Conservation (phyloP, 2,329 filamentous ascomycete genomes). For the Proliferodiscus dingleyae region DNA sequence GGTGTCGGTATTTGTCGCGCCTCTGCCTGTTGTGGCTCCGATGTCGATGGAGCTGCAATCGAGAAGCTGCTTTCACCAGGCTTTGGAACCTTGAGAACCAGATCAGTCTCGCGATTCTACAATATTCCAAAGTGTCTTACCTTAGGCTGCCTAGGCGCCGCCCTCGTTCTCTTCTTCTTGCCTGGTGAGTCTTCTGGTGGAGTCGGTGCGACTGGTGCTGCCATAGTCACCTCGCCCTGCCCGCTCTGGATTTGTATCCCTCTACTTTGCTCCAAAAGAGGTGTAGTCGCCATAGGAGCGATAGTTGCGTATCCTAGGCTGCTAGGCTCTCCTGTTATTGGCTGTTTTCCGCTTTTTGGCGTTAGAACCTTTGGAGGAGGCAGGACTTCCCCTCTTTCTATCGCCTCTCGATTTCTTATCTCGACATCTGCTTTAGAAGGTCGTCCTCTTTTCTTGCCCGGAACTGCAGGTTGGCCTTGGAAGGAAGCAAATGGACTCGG, state of each 20-base stretch:
- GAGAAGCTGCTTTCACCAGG: conserved; percentile 21
- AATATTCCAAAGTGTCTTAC: conserved; percentile 9
- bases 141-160: conserved; percentile 15
- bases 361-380: conserved; percentile 13
- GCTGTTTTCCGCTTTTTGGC: conserved; percentile 5
- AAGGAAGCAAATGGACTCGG: conserved; percentile 18
- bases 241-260: conserved; percentile 10
- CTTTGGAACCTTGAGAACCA: conserved; percentile 9
- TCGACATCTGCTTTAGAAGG: conserved; percentile 30
- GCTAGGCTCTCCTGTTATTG: conserved; percentile 11
- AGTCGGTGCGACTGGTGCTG: background rate
- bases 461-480: conserved; percentile 6
- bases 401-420: conserved; percentile 22
- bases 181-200: conserved; percentile 13
- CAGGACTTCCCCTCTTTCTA: conserved; percentile 26
- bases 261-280: conserved; percentile 6
- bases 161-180: conserved; percentile 19
- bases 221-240: conserved; percentile 3
- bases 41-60: conserved; percentile 4
- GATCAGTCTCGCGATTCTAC: background rate
- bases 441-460: conserved; percentile 27
- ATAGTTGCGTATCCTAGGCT: conserved; percentile 8
- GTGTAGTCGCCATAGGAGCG: conserved; percentile 7
- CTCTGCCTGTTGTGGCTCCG: conserved; percentile 1
- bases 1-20: background rate